Percentiles rank a stretch among this genome's conserved stretches.
Conservation (phyloP, 768 basidiomycete species). For the Terana coerulea region DNA sequence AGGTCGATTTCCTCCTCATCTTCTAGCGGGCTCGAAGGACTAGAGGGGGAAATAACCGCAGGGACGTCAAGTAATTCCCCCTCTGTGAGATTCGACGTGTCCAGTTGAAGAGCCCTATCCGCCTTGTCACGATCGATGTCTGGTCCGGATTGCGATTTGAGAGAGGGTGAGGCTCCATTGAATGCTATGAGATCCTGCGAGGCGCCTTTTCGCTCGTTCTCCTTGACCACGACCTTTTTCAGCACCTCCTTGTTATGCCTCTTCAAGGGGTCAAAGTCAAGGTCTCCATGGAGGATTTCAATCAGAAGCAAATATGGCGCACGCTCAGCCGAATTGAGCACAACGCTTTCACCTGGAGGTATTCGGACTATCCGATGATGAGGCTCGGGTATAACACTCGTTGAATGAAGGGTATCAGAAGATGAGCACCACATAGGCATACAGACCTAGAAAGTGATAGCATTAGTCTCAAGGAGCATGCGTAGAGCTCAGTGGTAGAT, state of each 20-base stretch:
- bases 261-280: slow-evolving; percentile 87
- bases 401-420: slow-evolving; percentile 49
- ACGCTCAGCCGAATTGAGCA: slow-evolving; percentile 95
- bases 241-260: slow-evolving; percentile 84
- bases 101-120: slow-evolving; percentile 24
- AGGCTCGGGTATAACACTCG: slow-evolving; percentile 45
- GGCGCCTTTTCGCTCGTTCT: slow-evolving; percentile 54
- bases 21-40: slow-evolving; percentile 12
- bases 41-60: slow-evolving; percentile 4
- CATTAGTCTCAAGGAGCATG: slow-evolving; percentile 6
- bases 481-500: too few relatives aligned
- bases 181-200: slow-evolving; percentile 48
- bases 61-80: background rate
- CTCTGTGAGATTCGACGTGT: slow-evolving; percentile 18
- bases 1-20: slow-evolving; percentile 84
- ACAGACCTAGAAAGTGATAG: slow-evolving; percentile 51
- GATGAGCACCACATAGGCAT: slow-evolving; percentile 87
- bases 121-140: slow-evolving; percentile 10
- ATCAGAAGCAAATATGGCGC: slow-evolving; percentile 91
- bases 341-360: slow-evolving; percentile 96
- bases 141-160: background rate
- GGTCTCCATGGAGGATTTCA: slow-evolving; percentile 85
- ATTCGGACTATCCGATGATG: slow-evolving; percentile 97
- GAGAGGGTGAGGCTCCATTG: slow-evolving; percentile 12
- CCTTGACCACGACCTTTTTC: slow-evolving; percentile 68